Evolutionary conservation across 2,329 filamentous ascomycete genomes (phyloP).

Genomic region (Graphilbum fragrans): DNA sequence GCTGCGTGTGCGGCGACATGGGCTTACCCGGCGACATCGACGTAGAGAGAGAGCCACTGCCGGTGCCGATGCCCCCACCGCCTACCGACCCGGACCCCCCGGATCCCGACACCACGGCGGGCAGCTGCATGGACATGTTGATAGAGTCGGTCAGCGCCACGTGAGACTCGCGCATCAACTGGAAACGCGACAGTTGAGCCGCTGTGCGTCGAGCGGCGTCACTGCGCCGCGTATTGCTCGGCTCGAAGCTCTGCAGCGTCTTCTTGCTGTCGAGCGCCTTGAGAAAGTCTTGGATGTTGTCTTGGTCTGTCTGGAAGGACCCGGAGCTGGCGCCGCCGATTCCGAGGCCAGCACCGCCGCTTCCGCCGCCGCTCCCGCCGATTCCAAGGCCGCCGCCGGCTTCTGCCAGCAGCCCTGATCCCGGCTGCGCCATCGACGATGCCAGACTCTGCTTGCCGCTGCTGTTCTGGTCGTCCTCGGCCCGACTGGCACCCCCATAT

Average conservation of each 20-base stretch:
- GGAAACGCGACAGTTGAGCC: slow-evolving; percentile 73
- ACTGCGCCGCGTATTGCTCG: slow-evolving; percentile 48
- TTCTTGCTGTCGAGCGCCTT: slow-evolving; percentile 81
- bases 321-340: slow-evolving; percentile 46
- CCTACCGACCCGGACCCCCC: not conserved
- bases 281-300: slow-evolving; percentile 87
- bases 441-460: slow-evolving; percentile 70
- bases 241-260: slow-evolving; percentile 70
- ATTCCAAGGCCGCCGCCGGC: slow-evolving; percentile 37
- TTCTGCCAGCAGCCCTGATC: slow-evolving; percentile 68
- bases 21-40: slow-evolving; percentile 75
- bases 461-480: slow-evolving; percentile 62
- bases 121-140: slow-evolving; percentile 73
- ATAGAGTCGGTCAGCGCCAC: slow-evolving; percentile 85
- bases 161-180: slow-evolving; percentile 80
- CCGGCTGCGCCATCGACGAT: slow-evolving; percentile 58
- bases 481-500: slow-evolving; percentile 57
- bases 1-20: slow-evolving; percentile 78
- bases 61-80: not conserved
- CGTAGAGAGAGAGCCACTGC: slow-evolving; percentile 53
- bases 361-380: not conserved
- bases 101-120: slow-evolving; percentile 62
- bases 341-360: slow-evolving; percentile 23
- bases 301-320: slow-evolving; percentile 64
- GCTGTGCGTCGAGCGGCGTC: slow-evolving; percentile 63